Evolutionary conservation across 768 basidiomycete genomes (phyloP).

Genomic region (Leccinellum rugosiceps): DNA sequence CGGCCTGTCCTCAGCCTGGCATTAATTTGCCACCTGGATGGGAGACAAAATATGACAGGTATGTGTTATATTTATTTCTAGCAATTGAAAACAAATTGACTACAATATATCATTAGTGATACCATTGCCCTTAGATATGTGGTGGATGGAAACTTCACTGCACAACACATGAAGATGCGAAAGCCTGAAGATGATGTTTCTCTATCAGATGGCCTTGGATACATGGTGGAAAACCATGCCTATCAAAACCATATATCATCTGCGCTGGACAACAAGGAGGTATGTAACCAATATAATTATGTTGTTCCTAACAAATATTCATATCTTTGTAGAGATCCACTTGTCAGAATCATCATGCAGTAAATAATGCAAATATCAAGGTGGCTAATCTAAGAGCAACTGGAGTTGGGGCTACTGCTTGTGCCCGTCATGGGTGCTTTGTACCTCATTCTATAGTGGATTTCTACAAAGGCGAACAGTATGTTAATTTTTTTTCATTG

Average conservation of each 20-base stretch:
- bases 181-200: too few species aligned
- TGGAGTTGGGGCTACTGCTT: background rate
- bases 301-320: too few species aligned
- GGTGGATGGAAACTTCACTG: too few species aligned
- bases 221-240: too few species aligned
- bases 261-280: background rate
- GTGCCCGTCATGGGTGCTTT: conserved; percentile 12
- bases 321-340: background rate
- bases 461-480: conserved; percentile 29
- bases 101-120: background rate
- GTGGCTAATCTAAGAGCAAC: background rate
- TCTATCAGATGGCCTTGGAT: too few species aligned
- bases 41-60: background rate
- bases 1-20: background rate
- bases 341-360: background rate
- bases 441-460: conserved; percentile 29
- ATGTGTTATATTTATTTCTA: background rate
- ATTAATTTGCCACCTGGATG: background rate
- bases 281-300: background rate
- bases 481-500: background rate
- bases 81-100: background rate
- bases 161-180: too few species aligned
- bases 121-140: background rate
- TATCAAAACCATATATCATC: too few species aligned
- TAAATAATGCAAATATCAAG: background rate